Evolutionary conservation across 495 filamentous ascomycete genomes (phyloP), one percentile per base, ranked within the genome.

Genomic region (Penicillium angulare): DNA sequence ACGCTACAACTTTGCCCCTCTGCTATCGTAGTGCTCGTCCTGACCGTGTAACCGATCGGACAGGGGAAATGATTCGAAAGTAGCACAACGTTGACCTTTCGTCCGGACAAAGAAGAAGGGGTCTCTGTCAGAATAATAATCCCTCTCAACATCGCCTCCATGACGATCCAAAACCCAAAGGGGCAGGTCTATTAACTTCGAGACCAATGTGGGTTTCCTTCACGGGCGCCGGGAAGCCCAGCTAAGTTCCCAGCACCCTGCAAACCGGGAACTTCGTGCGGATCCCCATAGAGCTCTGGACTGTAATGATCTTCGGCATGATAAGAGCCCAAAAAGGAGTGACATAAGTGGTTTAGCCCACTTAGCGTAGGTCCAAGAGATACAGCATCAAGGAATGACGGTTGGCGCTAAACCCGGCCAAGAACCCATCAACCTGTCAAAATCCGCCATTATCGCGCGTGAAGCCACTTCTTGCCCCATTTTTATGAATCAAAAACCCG

Each of bases 81-180:
- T 24, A n/a, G n/a, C n/a, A 7, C 16, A 36, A 8, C 2, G 34
- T 18, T 35, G 33, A 15, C n/a, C 33, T 3, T 35, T 35, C 33
- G 9, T 3, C n/a, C 16, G 6, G 10, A 20, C 36, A 39, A 17
- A 35, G 38, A 24, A 21, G 10, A 26, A 26, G 20, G 13, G 27
- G 13, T 1, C 27, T 31, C 8, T 23, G 38, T 41, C 38, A 38
- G 16, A 35, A 18, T 3, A 39, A 9, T 0, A 12, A 10, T 39
- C 5, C 18, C 20, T 39, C 36, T 6, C 13, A 12, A 31, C 27
- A 39, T 10, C 20, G 17, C 36, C 17, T 20, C 36, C 13, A 39
- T 41, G 51, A 32, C 46, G 49, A 57, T 63, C 56, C 20, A 22
- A 5, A 27, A 16, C 50, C 29, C 35, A 21, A 55, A 39, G 26